phyloP scores from a whole-genome alignment of 768 basidiomycete genomes.

The Lyophyllum decastes region DNA sequence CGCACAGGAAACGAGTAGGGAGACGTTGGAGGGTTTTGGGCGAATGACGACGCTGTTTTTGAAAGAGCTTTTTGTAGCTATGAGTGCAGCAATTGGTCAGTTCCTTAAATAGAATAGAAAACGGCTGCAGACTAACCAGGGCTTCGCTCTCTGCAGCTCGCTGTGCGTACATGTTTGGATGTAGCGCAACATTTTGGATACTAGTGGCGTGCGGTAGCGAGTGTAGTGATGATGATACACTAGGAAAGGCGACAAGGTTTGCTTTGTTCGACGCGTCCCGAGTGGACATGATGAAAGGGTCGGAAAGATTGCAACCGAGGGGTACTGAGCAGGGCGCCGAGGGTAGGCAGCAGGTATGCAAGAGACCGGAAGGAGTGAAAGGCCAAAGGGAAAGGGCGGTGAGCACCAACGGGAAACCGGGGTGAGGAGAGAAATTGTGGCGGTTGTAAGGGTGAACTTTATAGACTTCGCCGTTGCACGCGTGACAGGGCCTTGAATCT shows the following conservation, averaged over 20 bases:
- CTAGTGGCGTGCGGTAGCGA: conserved; percentile 73
- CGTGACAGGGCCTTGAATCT: conserved; percentile 34
- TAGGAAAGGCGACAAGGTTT: conserved; percentile 70
- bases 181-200: conserved; percentile 64
- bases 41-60: conserved; percentile 43
- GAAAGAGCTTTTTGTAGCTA: conserved; percentile 68
- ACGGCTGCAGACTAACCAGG: conserved; percentile 59
- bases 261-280: conserved; percentile 34
- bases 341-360: conserved; percentile 17
- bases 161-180: conserved; percentile 70
- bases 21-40: conserved; percentile 33
- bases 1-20: conserved; percentile 37
- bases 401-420: conserved; percentile 11
- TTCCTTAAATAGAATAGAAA: not conserved
- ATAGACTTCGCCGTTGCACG: conserved; percentile 29
- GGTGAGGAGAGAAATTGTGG: conserved; percentile 26
- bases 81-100: conserved; percentile 10
- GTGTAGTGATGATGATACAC: conserved; percentile 66
- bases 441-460: conserved; percentile 28
- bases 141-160: conserved; percentile 74
- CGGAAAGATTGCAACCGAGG: conserved; percentile 7
- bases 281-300: conserved; percentile 33
- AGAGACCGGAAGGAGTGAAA: conserved; percentile 13
- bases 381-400: conserved; percentile 14
- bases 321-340: conserved; percentile 6